phyloP scores from a whole-genome alignment of 179 eudicot genomes.

The Silene coronaria region DNA sequence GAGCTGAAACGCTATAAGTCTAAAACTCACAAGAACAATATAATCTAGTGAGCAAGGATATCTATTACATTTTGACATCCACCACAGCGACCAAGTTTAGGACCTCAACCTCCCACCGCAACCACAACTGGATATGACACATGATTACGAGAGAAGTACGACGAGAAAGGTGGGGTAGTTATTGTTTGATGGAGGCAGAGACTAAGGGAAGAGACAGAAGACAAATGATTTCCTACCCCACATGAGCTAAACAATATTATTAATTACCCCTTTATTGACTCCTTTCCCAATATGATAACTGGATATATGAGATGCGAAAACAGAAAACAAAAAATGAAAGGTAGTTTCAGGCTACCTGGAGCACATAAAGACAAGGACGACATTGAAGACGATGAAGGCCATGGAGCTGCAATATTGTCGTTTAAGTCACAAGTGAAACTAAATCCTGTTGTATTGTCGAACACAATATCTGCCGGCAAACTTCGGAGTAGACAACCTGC shows the following conservation, averaged over 20 bases:
- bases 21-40: background rate
- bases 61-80: background rate
- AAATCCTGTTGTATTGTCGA: constrained; percentile 73
- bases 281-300: background rate
- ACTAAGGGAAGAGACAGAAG: background rate
- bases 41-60: too few relatives aligned
- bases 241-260: background rate
- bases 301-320: background rate
- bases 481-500: constrained; percentile 94
- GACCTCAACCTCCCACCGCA: too few relatives aligned
- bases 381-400: constrained; percentile 88
- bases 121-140: too few relatives aligned
- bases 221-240: background rate
- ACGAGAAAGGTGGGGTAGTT: too few relatives aligned
- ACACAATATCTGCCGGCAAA: constrained; percentile 74
- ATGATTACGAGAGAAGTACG: too few relatives aligned
- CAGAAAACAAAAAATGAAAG: background rate
- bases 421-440: constrained; percentile 88
- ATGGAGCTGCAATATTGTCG: constrained; percentile 93
- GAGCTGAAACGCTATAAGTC: too few relatives aligned
- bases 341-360: constrained; percentile 25
- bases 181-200: too few relatives aligned
- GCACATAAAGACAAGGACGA: constrained; percentile 86
- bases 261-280: background rate
- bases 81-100: background rate